These are phyloP conservation scores for Fusarium dimerum DNA, from an alignment of 2,329 filamentous ascomycete genomes.

Conservation along the genomic window DNA sequence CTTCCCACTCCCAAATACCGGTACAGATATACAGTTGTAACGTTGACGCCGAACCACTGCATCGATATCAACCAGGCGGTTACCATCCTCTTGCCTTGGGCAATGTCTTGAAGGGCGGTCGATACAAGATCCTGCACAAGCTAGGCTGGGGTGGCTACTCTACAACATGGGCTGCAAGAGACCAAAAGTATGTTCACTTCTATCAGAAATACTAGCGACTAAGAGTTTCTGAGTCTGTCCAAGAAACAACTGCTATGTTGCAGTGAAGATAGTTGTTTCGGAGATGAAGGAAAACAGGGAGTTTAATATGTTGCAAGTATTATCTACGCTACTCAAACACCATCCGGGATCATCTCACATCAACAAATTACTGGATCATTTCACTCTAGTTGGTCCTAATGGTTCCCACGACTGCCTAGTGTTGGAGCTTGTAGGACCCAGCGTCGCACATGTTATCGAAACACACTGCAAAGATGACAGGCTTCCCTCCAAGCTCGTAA, in stretches of 20 bases:
- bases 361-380: slow-evolving; percentile 7
- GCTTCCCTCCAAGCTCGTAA: slow-evolving; percentile 11
- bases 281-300: not conserved
- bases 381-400: slow-evolving; percentile 9
- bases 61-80: slow-evolving; percentile 37
- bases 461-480: slow-evolving; percentile 5
- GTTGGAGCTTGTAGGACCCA: slow-evolving; percentile 9
- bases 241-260: slow-evolving; percentile 8
- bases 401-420: slow-evolving; percentile 14
- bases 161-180: slow-evolving; percentile 47
- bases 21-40: slow-evolving; percentile 4
- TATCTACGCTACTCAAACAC: not conserved
- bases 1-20: no score
- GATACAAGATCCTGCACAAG: slow-evolving; percentile 46
- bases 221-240: not conserved
- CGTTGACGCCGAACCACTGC: slow-evolving; percentile 19
- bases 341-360: slow-evolving; percentile 1
- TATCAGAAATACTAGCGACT: no score
- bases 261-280: slow-evolving; percentile 13
- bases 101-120: slow-evolving; percentile 37
- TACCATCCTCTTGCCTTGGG: slow-evolving; percentile 44
- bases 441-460: slow-evolving; percentile 2
- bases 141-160: slow-evolving; percentile 45
- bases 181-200: slow-evolving; percentile 19
- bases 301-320: not conserved